Conservation (phyloP, 2,329 filamentous ascomycete species). For the Hymenoscyphus linearis region DNA sequence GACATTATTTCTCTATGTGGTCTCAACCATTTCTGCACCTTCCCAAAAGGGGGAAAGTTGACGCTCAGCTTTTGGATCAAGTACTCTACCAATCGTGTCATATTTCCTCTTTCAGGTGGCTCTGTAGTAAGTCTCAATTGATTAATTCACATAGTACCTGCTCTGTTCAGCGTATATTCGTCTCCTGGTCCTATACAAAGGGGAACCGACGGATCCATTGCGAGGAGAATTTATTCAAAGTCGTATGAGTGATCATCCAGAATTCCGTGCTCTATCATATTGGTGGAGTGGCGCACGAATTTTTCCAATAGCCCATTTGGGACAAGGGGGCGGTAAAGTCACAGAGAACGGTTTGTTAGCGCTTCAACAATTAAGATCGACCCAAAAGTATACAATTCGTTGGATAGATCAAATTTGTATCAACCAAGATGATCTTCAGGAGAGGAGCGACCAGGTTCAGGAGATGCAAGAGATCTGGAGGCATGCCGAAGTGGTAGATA, state of each 20-base stretch:
- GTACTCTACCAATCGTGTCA: not conserved
- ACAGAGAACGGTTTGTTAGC: not conserved
- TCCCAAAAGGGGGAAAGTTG: not conserved
- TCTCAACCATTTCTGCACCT: not conserved
- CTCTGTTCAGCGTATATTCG: not conserved
- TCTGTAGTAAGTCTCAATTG: not conserved
- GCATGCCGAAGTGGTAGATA: not conserved
- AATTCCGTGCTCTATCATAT: not conserved
- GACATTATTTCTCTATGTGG: not conserved
- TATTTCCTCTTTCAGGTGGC: not conserved
- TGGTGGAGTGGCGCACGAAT: not conserved
- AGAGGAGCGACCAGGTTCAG: not conserved
- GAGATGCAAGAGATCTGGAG: not conserved
- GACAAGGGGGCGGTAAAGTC: not conserved
- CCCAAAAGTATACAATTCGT: not conserved
- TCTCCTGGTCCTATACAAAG: not conserved
- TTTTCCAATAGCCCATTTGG: not conserved
- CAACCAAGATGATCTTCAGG: not conserved
- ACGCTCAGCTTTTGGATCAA: not conserved
- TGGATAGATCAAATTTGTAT: slow-evolving; percentile 2
- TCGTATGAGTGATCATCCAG: not conserved
- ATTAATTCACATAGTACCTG: not conserved
- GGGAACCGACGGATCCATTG: not conserved
- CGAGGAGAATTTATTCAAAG: not conserved
- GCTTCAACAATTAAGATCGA: not conserved